Conservation (phyloP, 169 alveolate genomes). For the Eimeria praecox region DNA sequence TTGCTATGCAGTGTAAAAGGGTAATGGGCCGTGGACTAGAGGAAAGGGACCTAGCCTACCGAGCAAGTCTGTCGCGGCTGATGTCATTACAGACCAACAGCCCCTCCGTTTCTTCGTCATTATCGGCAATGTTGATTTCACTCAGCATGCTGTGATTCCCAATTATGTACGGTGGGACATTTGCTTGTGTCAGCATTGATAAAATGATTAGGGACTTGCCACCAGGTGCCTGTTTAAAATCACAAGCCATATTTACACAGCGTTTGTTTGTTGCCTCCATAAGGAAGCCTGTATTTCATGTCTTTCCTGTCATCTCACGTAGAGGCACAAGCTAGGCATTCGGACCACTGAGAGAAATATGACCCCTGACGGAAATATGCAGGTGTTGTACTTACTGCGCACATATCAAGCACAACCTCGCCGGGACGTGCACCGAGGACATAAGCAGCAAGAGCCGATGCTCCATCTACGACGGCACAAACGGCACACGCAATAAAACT, state of each 20-base stretch:
- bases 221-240: constrained; percentile 57
- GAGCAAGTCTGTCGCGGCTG: constrained; percentile 69
- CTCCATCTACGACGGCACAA: constrained; percentile 55
- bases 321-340: neutral
- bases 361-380: neutral
- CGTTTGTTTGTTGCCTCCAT: neutral
- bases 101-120: constrained; percentile 38
- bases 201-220: constrained; percentile 67
- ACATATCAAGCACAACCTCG: constrained; percentile 77
- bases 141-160: neutral
- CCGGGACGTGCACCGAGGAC: constrained; percentile 71
- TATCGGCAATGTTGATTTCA: neutral
- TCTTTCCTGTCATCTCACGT: neutral
- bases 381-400: constrained; percentile 46
- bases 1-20: neutral
- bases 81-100: constrained; percentile 75
- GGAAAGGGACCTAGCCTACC: neutral
- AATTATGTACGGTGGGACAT: constrained; percentile 5
- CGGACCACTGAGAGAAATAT: neutral
- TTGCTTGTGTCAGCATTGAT: constrained; percentile 53
- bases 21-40: neutral
- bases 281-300: neutral
- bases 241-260: neutral
- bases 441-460: constrained; percentile 78
- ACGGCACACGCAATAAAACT: neutral